Evolutionary conservation across 2,329 filamentous ascomycete species (phyloP).

Genomic region (Geosmithia flava): DNA sequence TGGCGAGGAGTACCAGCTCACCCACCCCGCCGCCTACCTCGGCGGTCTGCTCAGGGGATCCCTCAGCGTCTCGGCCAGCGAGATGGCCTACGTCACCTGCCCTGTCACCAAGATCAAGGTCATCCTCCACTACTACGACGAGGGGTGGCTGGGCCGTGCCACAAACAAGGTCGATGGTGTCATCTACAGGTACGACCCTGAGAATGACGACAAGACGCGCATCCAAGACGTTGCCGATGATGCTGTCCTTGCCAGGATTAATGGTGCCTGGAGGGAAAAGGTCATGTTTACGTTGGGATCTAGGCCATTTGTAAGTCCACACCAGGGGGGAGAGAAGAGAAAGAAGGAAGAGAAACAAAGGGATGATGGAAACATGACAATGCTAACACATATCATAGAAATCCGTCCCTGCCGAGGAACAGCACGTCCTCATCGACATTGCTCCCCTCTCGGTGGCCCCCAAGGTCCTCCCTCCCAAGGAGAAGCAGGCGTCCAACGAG

Average conservation of each 20-base stretch:
- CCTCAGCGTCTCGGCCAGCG: conserved; percentile 82
- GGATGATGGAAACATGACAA: too few relatives aligned
- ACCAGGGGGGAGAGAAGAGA: too few relatives aligned
- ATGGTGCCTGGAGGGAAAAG: conserved; percentile 75
- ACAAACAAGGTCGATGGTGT: conserved; percentile 89
- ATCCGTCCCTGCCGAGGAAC: conserved; percentile 39
- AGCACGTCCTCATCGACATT: conserved; percentile 75
- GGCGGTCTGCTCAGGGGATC: conserved; percentile 78
- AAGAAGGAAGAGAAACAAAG: too few relatives aligned
- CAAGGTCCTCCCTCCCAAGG: conserved; percentile 67
- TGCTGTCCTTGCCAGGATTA: conserved; percentile 70
- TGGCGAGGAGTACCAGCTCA: conserved; percentile 88
- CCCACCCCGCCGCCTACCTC: conserved; percentile 85
- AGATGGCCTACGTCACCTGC: conserved; percentile 80
- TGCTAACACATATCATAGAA: too few relatives aligned
- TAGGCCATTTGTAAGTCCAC: conserved; percentile 49
- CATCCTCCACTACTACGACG: conserved; percentile 85
- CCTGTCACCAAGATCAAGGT: conserved; percentile 83
- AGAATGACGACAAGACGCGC: conserved; percentile 66
- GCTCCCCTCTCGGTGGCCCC: conserved; percentile 66
- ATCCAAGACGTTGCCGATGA: conserved; percentile 80
- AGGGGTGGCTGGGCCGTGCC: conserved; percentile 84
- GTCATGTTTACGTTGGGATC: conserved; percentile 48
- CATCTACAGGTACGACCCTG: conserved; percentile 79
- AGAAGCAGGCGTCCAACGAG: conserved; percentile 78